A percentile compares a stretch with the other conserved stretches of the same genome.
These are phyloP conservation scores for Phalaenopsis aphrodite DNA, from an alignment of 106 monocot genomes.

Conservation along the genomic window DNA sequence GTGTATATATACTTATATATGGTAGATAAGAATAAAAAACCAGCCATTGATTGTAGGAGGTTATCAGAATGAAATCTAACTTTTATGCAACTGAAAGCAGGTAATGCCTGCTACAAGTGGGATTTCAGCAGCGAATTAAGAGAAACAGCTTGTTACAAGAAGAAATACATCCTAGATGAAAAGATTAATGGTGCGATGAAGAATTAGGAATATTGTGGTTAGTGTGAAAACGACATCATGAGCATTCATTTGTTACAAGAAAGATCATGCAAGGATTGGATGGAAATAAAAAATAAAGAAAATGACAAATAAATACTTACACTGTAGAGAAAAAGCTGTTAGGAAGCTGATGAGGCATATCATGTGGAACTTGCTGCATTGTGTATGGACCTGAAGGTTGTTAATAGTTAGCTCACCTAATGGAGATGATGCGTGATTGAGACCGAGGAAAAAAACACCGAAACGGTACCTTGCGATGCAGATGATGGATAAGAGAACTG, in stretches of 20 bases:
- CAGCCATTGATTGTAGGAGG: neutral
- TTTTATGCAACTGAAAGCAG: too few relatives aligned
- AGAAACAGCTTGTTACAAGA: neutral
- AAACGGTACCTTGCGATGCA: neutral
- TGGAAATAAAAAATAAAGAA: neutral
- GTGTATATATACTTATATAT: too few relatives aligned
- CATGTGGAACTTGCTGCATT: neutral
- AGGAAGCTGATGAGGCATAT: neutral
- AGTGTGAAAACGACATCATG: too few relatives aligned
- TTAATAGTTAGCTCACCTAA: neutral
- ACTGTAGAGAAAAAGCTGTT: neutral
- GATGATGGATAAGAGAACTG: conserved; percentile 2
- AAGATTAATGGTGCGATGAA: too few relatives aligned
- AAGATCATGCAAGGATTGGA: neutral
- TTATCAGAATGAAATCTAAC: too few relatives aligned
- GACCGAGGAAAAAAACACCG: neutral
- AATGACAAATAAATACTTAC: neutral
- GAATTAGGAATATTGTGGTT: too few relatives aligned
- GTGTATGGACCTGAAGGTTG: neutral
- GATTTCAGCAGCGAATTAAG: too few relatives aligned
- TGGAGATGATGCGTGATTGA: neutral
- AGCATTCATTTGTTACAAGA: neutral
- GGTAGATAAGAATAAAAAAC: neutral
- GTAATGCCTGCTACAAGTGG: too few relatives aligned
- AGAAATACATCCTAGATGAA: neutral